phyloP scores from a whole-genome alignment of 2,329 filamentous ascomycete genomes.

The Rhinocladiella mackenziei region DNA sequence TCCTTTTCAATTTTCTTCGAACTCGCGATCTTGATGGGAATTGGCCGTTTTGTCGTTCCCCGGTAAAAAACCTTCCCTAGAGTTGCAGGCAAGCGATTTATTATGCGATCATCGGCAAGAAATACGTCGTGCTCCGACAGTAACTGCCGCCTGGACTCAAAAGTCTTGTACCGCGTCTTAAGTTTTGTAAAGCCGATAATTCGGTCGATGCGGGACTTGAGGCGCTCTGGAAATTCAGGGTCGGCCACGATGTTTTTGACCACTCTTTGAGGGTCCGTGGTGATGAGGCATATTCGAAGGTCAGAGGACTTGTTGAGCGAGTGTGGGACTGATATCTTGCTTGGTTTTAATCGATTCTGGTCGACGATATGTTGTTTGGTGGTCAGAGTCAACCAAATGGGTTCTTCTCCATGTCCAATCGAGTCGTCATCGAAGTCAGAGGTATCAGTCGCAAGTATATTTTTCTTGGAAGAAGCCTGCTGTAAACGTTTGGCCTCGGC shows the following conservation, averaged over 20 bases:
- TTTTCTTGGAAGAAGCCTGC: conserved; percentile 49
- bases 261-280: conserved; percentile 72
- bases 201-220: conserved; percentile 65
- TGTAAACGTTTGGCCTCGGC: conserved; percentile 47
- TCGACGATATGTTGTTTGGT: conserved; percentile 67
- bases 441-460: conserved; percentile 48
- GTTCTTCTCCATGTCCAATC: conserved; percentile 47
- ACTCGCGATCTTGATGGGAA: conserved; percentile 71
- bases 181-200: conserved; percentile 82
- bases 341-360: conserved; percentile 74
- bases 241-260: conserved; percentile 86
- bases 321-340: conserved; percentile 75
- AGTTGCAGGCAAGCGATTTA: conserved; percentile 65
- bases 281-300: conserved; percentile 78
- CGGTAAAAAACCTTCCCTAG: conserved; percentile 95
- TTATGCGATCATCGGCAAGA: conserved; percentile 83
- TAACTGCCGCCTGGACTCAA: conserved; percentile 80
- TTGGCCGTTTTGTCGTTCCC: conserved; percentile 73
- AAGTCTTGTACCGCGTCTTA: conserved; percentile 83
- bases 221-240: conserved; percentile 63
- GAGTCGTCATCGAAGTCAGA: conserved; percentile 47
- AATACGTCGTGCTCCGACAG: conserved; percentile 86
- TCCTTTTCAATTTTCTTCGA: conserved; percentile 58
- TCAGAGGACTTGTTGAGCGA: conserved; percentile 64
- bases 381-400: conserved; percentile 60